phyloP scores from a whole-genome alignment of 2,329 filamentous ascomycete species.

The Colletotrichum agaves region DNA sequence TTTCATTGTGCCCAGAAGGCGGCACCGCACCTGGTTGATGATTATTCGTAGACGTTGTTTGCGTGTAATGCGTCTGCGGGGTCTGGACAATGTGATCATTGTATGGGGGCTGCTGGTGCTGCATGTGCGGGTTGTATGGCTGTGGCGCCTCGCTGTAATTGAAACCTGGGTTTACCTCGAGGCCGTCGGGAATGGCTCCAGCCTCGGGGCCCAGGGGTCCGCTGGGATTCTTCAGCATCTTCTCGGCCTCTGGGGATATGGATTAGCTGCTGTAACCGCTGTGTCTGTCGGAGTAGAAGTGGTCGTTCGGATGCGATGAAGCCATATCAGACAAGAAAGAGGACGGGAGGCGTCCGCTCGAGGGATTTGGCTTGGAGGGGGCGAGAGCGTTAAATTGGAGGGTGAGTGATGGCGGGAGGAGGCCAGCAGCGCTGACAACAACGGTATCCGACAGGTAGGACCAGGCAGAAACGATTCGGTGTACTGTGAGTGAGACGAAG shows the following conservation, averaged over 20 bases:
- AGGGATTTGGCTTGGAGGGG: background rate
- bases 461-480: background rate
- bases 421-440: background rate
- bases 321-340: constrained; percentile 5
- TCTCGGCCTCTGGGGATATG: constrained; percentile 26
- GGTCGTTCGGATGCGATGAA: constrained; percentile 21
- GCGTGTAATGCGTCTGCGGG: constrained; percentile 13
- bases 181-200: constrained; percentile 25
- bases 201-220: constrained; percentile 16
- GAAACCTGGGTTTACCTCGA: constrained; percentile 20
- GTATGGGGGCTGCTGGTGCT: constrained; percentile 18
- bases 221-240: constrained; percentile 31
- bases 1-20: background rate
- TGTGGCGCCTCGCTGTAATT: constrained; percentile 27
- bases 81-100: constrained; percentile 10
- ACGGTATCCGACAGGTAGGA: background rate
- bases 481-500: background rate
- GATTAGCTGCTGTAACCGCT: constrained; percentile 14
- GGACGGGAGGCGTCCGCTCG: background rate
- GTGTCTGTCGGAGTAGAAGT: constrained; percentile 12
- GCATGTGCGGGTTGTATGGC: constrained; percentile 6
- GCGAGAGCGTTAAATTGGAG: constrained; percentile 8
- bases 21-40: background rate
- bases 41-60: constrained; percentile 9
- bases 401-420: background rate